Percentiles rank a stretch among this genome's conserved stretches.
Evolutionary conservation across 164 flowering plant species (phyloP).

Genomic region (Tinospora cordifolia): DNA sequence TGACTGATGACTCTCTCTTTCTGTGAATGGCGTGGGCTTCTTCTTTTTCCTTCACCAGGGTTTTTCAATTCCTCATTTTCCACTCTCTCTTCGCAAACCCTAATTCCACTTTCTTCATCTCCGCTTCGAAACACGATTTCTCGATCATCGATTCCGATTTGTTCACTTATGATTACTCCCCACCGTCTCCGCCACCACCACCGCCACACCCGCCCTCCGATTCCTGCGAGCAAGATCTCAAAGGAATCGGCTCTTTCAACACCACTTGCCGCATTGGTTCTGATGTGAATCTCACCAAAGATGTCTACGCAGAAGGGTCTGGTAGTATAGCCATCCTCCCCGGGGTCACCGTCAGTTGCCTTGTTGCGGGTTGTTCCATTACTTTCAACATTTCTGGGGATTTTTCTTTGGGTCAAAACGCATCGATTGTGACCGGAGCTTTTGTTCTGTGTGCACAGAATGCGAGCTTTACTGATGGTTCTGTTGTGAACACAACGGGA

Average conservation of each 20-base stretch:
- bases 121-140: conserved; percentile 23
- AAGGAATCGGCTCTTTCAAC: conserved; percentile 60
- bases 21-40: conserved; percentile 22
- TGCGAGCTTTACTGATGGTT: conserved; percentile 34
- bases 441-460: conserved; percentile 34
- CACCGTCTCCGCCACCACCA: conserved; percentile 62
- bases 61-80: conserved; percentile 4
- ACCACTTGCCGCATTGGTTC: conserved; percentile 43
- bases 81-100: not conserved
- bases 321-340: conserved; percentile 51
- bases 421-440: conserved; percentile 43
- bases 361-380: conserved; percentile 41
- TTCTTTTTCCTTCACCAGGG: not conserved
- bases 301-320: conserved; percentile 51
- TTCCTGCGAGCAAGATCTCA: conserved; percentile 48
- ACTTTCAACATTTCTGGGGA: conserved; percentile 44
- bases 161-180: conserved; percentile 43
- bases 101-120: not conserved
- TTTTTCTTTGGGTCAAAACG: conserved; percentile 37
- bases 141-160: conserved; percentile 22
- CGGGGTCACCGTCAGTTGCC: conserved; percentile 49
- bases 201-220: conserved; percentile 38
- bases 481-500: conserved; percentile 54
- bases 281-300: conserved; percentile 30
- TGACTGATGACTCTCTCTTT: conserved; percentile 6